Base-by-base conservation (phyloP, 2,329 filamentous ascomycete species). In the Calonectria honghensis region DNA sequence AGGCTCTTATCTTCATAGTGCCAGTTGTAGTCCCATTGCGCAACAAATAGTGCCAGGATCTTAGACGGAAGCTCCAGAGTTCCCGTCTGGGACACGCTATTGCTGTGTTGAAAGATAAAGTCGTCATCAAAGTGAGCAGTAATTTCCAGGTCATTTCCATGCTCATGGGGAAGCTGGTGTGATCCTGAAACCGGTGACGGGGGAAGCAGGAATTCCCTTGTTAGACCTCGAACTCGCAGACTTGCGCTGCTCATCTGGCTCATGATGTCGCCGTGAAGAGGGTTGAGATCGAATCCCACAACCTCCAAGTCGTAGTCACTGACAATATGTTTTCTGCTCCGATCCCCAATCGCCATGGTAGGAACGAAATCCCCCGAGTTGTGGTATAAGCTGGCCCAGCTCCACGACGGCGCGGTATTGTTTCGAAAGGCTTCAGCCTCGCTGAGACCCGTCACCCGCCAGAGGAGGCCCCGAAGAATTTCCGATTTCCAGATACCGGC, bases 21-120 rank as follows among this genome's bases (percentile, higher is more conserved):
- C 51, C 51, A 54, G 6, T 54, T 54, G 29, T 54, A 54, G 16
- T 54, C 29, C 51, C 51, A 54, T n/a, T 54, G 51, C 6, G 51
- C 51, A 54, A 32, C 6, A 32, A 54, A 54, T n/a, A 54, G 27
- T 3, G 51, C 51, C 29, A 54, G 4, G 18, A 54, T 7, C 29
- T 54, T 29, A n/a, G 29, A 11, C 2, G 51, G 51, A 20, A 16
- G 29, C 9, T 32, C 6, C 14, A 27, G 16, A 4, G 50, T 9
- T 54, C 14, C 51, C 3, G 29, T 13, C 6, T 20, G 51, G 18
- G 29, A 18, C 27, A 2, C 6, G 20, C 14, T 13, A 52, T 27
- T 9, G 4, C 1, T 2, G 11, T 10, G 14, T 9, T 54, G 51
- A 1, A 54, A 32, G 32, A 54, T 20, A 32, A 54, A 54, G 29